A percentile compares a stretch with the other conserved stretches of the same genome.
Evolutionary conservation across 129 eudicot species (phyloP).

Genomic region (Helichrysum umbraculigerum): DNA sequence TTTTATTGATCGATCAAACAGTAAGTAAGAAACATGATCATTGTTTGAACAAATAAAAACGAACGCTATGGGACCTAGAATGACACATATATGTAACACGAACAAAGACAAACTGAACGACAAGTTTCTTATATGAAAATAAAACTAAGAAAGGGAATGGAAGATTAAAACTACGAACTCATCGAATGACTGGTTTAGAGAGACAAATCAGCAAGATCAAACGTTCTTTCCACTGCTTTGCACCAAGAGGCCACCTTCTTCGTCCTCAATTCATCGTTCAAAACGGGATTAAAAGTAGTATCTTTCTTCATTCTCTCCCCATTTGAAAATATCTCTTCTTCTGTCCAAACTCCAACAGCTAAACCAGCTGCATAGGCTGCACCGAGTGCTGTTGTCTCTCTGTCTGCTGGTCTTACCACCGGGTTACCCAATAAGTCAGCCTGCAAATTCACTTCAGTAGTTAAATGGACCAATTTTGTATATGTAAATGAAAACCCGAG

Average conservation of each 20-base stretch:
- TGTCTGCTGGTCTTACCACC: constrained; percentile 88
- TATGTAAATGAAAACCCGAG: neutral
- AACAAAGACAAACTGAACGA: neutral
- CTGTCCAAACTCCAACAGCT: constrained; percentile 91
- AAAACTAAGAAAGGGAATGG: constrained; percentile 7
- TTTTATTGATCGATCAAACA: neutral
- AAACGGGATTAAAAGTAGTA: constrained; percentile 52
- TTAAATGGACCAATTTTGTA: no score
- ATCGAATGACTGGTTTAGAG: constrained; percentile 30
- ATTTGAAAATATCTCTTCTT: constrained; percentile 64
- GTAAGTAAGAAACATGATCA: neutral
- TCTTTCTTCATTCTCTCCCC: constrained; percentile 71
- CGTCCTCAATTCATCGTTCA: constrained; percentile 62
- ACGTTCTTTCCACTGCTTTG: constrained; percentile 86
- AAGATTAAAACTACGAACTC: neutral
- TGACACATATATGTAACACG: neutral
- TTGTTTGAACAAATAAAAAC: neutral
- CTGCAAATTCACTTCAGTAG: constrained; percentile 37
- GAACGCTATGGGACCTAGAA: neutral
- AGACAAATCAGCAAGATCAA: constrained; percentile 96
- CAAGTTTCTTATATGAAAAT: constrained; percentile 18
- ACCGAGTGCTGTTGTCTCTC: constrained; percentile 95
- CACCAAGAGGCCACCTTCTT: constrained; percentile 94
- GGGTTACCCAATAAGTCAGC: constrained; percentile 84
- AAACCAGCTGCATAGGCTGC: constrained; percentile 98